Percentiles rank a stretch among this genome's conserved stretches.
phyloP scores from a whole-genome alignment of 2,329 filamentous ascomycete species.

The Stromatinia cepivora region DNA sequence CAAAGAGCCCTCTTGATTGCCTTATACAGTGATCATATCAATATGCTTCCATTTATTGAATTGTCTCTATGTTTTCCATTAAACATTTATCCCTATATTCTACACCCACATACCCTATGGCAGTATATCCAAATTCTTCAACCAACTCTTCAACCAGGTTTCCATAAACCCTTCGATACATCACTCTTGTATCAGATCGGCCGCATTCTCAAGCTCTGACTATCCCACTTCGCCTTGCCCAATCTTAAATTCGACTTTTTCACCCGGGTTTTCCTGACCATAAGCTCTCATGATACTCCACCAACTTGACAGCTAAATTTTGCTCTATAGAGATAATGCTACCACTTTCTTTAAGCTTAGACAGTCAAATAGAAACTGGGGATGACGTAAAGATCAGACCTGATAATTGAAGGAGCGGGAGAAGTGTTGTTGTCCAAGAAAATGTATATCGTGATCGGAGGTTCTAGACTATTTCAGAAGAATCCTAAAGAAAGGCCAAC shows the following conservation, averaged over 20 bases:
- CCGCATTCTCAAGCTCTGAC: not conserved
- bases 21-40: too few species aligned
- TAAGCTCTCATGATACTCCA: slow-evolving; percentile 9
- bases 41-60: too few species aligned
- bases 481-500: too few species aligned
- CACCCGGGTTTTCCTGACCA: not conserved
- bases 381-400: slow-evolving; percentile 39
- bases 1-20: too few species aligned
- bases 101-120: not conserved
- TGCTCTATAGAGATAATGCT: slow-evolving; percentile 45
- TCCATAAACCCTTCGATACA: not conserved
- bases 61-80: too few species aligned
- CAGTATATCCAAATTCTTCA: not conserved
- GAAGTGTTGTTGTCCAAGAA: too few species aligned
- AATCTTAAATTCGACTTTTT: not conserved
- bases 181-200: slow-evolving; percentile 5
- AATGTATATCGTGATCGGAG: too few species aligned
- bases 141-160: not conserved
- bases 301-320: slow-evolving; percentile 34
- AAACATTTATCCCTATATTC: not conserved
- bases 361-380: too few species aligned
- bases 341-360: too few species aligned
- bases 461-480: too few species aligned
- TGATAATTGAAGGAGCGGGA: too few species aligned
- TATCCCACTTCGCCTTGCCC: not conserved